These are phyloP conservation scores for Avena atlantica DNA, from an alignment of 176 grass and related monocot genomes.

Conservation along the genomic window DNA sequence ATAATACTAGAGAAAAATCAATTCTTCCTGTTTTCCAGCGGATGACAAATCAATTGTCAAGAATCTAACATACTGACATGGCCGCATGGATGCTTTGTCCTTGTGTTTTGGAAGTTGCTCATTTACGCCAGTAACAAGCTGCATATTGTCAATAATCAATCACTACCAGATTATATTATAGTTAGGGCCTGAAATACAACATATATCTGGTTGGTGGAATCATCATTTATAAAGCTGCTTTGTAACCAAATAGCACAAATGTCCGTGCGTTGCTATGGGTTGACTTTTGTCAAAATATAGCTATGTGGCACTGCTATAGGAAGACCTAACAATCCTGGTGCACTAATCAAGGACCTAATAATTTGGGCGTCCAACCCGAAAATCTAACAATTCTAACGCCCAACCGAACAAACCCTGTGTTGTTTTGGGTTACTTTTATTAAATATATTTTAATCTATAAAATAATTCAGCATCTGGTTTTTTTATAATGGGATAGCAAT, in stretches of 20 bases:
- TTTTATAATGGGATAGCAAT: too few relatives aligned
- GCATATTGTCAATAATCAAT: not conserved
- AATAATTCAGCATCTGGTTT: too few relatives aligned
- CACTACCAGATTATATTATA: not conserved
- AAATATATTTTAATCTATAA: too few relatives aligned
- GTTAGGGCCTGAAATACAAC: not conserved
- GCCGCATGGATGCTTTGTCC: not conserved
- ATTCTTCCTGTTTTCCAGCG: conserved; percentile 12
- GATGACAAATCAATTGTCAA: not conserved
- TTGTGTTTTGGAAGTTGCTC: not conserved
- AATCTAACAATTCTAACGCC: too few relatives aligned
- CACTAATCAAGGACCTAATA: too few relatives aligned
- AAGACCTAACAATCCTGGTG: too few relatives aligned
- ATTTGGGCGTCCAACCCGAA: too few relatives aligned
- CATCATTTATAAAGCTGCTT: not conserved
- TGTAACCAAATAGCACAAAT: not conserved
- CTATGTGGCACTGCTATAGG: too few relatives aligned
- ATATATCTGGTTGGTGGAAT: not conserved
- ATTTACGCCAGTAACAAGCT: not conserved
- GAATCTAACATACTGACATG: not conserved
- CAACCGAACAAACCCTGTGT: too few relatives aligned
- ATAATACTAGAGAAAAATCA: not conserved
- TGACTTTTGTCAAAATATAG: not conserved
- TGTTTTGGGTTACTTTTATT: too few relatives aligned
- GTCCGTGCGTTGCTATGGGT: not conserved